Percentiles rank a stretch among this genome's conserved stretches.
Conservation (phyloP, 345 rosid genomes). For the Eucalyptus cloeziana region DNA sequence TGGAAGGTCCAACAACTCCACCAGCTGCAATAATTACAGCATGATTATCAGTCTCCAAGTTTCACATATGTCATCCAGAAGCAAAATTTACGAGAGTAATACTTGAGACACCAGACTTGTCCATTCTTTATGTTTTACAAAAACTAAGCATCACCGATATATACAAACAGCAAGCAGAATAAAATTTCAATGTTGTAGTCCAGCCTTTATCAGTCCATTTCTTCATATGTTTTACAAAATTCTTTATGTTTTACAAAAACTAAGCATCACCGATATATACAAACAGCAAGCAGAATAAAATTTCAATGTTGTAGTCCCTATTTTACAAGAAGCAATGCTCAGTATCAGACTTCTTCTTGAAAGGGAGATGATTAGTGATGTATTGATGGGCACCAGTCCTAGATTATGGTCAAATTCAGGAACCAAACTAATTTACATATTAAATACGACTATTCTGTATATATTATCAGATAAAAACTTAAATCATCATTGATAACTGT, state of each 20-base stretch:
- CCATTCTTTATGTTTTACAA: background rate
- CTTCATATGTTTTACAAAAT: too few species aligned
- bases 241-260: background rate
- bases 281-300: background rate
- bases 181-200: background rate
- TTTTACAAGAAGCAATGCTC: background rate
- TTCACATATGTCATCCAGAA: background rate
- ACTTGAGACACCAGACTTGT: background rate
- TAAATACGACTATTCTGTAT: background rate
- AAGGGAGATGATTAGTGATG: background rate
- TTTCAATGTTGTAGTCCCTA: background rate
- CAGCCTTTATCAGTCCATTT: too few species aligned
- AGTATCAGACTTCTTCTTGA: background rate
- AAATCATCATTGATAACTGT: background rate
- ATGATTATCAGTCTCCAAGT: background rate
- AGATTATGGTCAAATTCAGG: background rate
- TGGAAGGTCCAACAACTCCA: constrained; percentile 83
- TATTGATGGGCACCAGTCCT: background rate
- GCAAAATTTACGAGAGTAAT: background rate
- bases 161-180: background rate
- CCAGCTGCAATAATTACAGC: constrained; percentile 47
- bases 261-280: background rate
- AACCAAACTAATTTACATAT: background rate
- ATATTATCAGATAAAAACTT: background rate
- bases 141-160: background rate